Conservation (phyloP, 75 land plant genomes). For the Sequoia sempervirens region DNA sequence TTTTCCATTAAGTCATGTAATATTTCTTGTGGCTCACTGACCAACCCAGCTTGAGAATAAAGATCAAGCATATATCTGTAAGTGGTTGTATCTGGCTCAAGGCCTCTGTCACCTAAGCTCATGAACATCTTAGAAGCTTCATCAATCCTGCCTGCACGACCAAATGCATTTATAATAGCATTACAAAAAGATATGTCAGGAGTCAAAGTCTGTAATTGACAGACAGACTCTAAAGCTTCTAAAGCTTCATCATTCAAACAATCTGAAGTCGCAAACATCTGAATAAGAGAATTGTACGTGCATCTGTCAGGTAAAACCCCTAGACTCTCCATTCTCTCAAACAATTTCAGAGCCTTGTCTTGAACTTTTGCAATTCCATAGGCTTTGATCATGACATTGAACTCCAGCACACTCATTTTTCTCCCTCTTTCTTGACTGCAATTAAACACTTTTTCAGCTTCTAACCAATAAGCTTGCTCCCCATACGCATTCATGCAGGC, state of each 20-base stretch:
- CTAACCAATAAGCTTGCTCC: constrained; percentile 38
- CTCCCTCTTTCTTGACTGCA: constrained; percentile 17
- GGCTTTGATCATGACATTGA: constrained; percentile 81
- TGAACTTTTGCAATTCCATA: constrained; percentile 47
- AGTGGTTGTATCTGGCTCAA: constrained; percentile 65
- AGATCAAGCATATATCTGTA: constrained; percentile 29
- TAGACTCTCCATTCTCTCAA: constrained; percentile 52
- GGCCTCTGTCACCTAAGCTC: constrained; percentile 58
- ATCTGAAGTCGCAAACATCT: too few relatives aligned
- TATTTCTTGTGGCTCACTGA: too few relatives aligned
- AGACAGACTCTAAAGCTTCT: too few relatives aligned
- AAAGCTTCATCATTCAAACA: too few relatives aligned
- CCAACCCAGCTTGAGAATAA: too few relatives aligned
- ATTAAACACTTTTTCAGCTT: constrained; percentile 55
- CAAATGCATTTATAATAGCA: constrained; percentile 70
- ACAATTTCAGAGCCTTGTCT: constrained; percentile 44
- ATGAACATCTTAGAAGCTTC: constrained; percentile 57
- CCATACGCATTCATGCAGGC: too few relatives aligned
- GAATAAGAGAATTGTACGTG: background rate
- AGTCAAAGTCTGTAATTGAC: too few relatives aligned
- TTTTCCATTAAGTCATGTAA: too few relatives aligned
- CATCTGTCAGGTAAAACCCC: constrained; percentile 43
- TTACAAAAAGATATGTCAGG: constrained; percentile 48
- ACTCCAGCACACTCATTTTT: constrained; percentile 27
- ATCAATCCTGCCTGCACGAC: constrained; percentile 46